Conservation (phyloP, 148 eudicot genomes). For the Cornus controversa region DNA sequence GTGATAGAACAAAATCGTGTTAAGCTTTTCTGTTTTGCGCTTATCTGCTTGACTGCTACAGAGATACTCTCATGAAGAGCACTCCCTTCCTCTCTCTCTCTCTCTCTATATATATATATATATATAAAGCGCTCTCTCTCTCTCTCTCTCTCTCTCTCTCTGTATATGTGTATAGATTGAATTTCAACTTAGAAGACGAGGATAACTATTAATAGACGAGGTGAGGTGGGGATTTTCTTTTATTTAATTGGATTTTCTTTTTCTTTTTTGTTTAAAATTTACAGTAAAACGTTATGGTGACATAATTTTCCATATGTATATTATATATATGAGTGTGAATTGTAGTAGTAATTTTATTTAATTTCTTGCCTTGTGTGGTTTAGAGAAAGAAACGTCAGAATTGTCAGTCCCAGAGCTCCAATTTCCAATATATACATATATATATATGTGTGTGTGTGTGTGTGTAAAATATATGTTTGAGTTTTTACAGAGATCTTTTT, state of each 20-base stretch:
- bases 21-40: background rate
- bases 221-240: background rate
- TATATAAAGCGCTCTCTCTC: no score
- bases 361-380: background rate
- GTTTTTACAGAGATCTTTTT: background rate
- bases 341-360: background rate
- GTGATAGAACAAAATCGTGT: background rate
- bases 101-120: slow-evolving; percentile 1
- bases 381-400: background rate
- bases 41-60: background rate
- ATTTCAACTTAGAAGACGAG: slow-evolving; percentile 6
- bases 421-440: background rate
- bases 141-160: background rate
- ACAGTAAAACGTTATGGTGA: background rate
- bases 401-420: background rate
- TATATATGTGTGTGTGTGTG: no score
- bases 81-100: slow-evolving; percentile 12
- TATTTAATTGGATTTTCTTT: no score
- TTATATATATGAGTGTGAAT: background rate
- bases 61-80: slow-evolving; percentile 39
- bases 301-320: background rate
- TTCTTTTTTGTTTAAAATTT: background rate
- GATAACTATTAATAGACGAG: slow-evolving; percentile 19
- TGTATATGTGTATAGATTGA: slow-evolving; percentile 9
- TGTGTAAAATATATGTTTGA: background rate